Base-by-base conservation (phyloP, 1,284 basidiomycete genomes). In the Cryptococcus jaspeensis region DNA sequence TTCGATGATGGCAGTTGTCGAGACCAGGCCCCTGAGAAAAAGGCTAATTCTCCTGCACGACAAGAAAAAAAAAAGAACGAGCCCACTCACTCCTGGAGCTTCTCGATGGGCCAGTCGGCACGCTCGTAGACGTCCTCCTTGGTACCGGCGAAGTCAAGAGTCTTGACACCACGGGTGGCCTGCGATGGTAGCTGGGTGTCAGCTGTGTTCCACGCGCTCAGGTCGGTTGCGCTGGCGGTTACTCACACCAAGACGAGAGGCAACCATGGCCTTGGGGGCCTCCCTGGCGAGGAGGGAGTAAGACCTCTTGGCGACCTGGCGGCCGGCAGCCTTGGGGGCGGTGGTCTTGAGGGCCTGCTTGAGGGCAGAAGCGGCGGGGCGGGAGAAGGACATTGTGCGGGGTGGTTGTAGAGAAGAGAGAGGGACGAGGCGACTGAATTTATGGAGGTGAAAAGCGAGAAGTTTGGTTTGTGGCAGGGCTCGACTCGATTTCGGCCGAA, bases 71-170 rank as follows among this genome's bases (percentile, higher is more conserved):
- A 41, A 41, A 35, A 44, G 37, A 46, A 25, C 13, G 32, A 23
- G n/a, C 12, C 12, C 8, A 73, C 75, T 64, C 75, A 81, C 76
- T 98, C 93, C 79, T 98, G 95, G 77, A 99, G 87, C 81, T 92
- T 97, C 71, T 92, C 87, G 60, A 95, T 82, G 43, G 95, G 96
- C 96, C 96, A 99, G 85, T 99, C 95, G 72, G 85, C 85, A 66
- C 94, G 92, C 84, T 99, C 95, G 80, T 97, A 99, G 56, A 99
- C 93, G 67, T 85, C 85, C 82, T 99, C 95, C 75, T 95, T 87
- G 63, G 88, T 88, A 67, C 94, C 93, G 65, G 95, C 92, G 80
- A 99, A 99, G 84, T 98, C 90, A 72, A 99, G 89, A 58, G 94
- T 96, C 84, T 98, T 97, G 75, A 98, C 78, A 64, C 95, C 94